Evolutionary conservation across 176 grass and related monocot species (phyloP).

Genomic region (Pontederia paniculata): DNA sequence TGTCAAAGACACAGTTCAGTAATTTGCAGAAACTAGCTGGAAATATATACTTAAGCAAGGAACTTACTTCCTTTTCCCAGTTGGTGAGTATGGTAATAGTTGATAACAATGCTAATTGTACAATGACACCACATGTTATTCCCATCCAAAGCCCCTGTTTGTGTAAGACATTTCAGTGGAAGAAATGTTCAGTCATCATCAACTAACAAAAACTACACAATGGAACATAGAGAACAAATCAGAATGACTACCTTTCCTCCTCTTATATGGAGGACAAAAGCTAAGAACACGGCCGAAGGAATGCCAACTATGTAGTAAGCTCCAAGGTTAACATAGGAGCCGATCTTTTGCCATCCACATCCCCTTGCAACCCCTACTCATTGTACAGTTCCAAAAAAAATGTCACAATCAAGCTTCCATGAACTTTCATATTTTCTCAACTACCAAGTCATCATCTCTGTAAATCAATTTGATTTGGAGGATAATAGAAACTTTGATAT

Average conservation of each 20-base stretch:
- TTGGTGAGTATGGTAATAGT: slow-evolving; percentile 18
- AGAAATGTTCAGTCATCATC: neutral
- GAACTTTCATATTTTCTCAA: slow-evolving; percentile 26
- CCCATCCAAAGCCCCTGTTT: slow-evolving; percentile 27
- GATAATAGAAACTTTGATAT: too few relatives aligned
- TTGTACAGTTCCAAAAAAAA: slow-evolving; percentile 10
- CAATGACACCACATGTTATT: slow-evolving; percentile 20
- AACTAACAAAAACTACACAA: neutral
- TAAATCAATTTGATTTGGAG: neutral
- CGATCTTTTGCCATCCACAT: slow-evolving; percentile 71
- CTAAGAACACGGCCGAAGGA: slow-evolving; percentile 45
- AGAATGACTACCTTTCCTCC: slow-evolving; percentile 32
- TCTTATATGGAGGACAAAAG: slow-evolving; percentile 43
- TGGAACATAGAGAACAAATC: neutral
- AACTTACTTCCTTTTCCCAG: slow-evolving; percentile 22
- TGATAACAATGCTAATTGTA: slow-evolving; percentile 6
- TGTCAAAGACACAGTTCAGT: neutral
- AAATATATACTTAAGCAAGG: neutral
- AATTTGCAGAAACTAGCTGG: neutral
- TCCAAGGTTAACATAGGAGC: slow-evolving; percentile 52
- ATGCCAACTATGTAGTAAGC: slow-evolving; percentile 53
- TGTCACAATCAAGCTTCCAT: too few relatives aligned
- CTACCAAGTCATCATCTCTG: neutral
- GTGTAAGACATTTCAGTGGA: neutral
- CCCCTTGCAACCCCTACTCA: slow-evolving; percentile 57